phyloP scores from a whole-genome alignment of 2,329 filamentous ascomycete genomes.

The Neoascochyta sp. region DNA sequence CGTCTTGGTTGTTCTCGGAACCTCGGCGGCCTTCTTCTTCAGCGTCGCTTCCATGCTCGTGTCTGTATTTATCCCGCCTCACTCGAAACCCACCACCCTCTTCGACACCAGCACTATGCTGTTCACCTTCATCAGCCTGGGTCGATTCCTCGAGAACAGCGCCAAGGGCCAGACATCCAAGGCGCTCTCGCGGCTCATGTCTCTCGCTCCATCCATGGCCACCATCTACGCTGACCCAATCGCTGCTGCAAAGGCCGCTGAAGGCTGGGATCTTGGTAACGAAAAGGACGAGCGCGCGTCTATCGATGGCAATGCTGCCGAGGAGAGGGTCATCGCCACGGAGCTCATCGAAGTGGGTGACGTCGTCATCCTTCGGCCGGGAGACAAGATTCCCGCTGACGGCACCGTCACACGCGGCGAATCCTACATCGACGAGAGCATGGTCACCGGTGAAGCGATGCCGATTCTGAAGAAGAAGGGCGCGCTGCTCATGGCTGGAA shows the following conservation, averaged over 20 bases:
- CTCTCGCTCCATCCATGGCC: constrained; percentile 90
- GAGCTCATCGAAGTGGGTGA: constrained; percentile 93
- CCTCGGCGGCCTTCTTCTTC: constrained; percentile 94
- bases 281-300: constrained; percentile 45
- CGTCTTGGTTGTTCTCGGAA: constrained; percentile 88
- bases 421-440: constrained; percentile 93
- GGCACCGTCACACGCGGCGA: constrained; percentile 82
- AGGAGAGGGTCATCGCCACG: constrained; percentile 83
- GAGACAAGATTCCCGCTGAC: constrained; percentile 95
- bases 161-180: constrained; percentile 96
- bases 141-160: constrained; percentile 86
- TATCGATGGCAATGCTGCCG: constrained; percentile 59
- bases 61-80: constrained; percentile 69
- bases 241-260: constrained; percentile 83
- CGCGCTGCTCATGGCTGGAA: constrained; percentile 79
- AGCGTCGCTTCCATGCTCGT: constrained; percentile 83
- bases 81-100: constrained; percentile 78
- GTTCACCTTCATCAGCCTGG: constrained; percentile 89
- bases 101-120: constrained; percentile 99
- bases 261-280: constrained; percentile 61
- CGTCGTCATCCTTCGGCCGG: constrained; percentile 85
- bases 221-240: constrained; percentile 95
- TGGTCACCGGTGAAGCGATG: constrained; percentile 97
- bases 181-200: constrained; percentile 91
- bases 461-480: constrained; percentile 86